Evolutionary conservation across 805 yeast species (phyloP).

Genomic region (Diddensiella santjacobensis): DNA sequence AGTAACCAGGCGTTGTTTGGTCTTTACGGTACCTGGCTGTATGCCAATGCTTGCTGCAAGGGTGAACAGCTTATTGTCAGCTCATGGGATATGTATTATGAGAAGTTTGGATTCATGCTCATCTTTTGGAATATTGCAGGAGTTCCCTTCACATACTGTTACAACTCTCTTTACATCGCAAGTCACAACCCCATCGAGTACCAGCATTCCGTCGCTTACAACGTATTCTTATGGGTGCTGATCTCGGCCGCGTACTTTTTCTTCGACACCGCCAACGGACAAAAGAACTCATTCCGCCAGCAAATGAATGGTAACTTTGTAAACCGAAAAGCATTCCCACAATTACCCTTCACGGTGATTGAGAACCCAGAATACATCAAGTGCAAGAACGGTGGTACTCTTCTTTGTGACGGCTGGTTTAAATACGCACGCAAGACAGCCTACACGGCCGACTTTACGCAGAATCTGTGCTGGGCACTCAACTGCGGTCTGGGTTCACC

Average conservation of each 20-base stretch:
- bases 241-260: constrained; percentile 76
- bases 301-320: constrained; percentile 69
- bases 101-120: constrained; percentile 98
- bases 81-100: constrained; percentile 99
- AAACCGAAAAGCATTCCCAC: constrained; percentile 88
- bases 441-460: constrained; percentile 91
- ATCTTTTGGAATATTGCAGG: constrained; percentile 99
- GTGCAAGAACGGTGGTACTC: constrained; percentile 78
- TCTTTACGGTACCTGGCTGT: constrained; percentile 83
- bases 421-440: constrained; percentile 89
- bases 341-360: constrained; percentile 77
- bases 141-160: constrained; percentile 97
- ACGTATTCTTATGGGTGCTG: constrained; percentile 49
- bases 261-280: constrained; percentile 93
- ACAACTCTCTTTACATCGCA: constrained; percentile 78
- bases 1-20: constrained; percentile 72
- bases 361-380: constrained; percentile 79
- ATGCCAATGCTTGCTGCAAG: constrained; percentile 95
- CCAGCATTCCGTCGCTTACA: constrained; percentile 62
- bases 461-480: constrained; percentile 87
- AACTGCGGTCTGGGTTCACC: constrained; percentile 84
- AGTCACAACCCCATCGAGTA: constrained; percentile 84
- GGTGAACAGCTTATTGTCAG: constrained; percentile 98
- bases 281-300: constrained; percentile 85
- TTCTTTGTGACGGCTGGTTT: constrained; percentile 94